Base-by-base conservation (phyloP, 2,329 filamentous ascomycete species). In the Penicillium sp. region DNA sequence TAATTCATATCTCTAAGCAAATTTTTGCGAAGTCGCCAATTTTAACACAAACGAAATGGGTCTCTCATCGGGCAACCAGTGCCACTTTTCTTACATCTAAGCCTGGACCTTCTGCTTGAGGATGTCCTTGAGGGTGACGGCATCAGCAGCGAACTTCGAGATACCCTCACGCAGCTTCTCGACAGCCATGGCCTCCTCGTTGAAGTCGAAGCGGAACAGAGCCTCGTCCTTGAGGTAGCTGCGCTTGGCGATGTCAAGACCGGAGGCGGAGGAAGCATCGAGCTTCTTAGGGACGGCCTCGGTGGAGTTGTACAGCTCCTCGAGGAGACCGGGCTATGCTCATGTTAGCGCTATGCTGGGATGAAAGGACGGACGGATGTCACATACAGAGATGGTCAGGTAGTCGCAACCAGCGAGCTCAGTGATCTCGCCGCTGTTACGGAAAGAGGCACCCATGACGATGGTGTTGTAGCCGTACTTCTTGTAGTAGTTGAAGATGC, bases 401-500 rank as follows among this genome's bases (percentile, higher is more conserved):
- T 99, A 99, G 83, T 99, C 95, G 80, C 93, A 97, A 77, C 95
- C 95, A 78, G 94, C 94, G 66, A 99, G 88, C 86, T 99, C 95
- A 52, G 92, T 98, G 82, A 99, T 96, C 86, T 99, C 95, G 76
- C 95, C 95, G 67, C 84, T 84, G 86, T 91, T 98, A 80, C 95
- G 90, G 92, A 99, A 99, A 46, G 93, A 97, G 71, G 95, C 95
- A 77, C 95, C 95, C 95, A 99, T 99, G 83, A 99, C 95, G 74
- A 98, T 97, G 81, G 95, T 99, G 75, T 96, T 97, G 90, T 99
- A 97, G 81, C 91, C 92, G 81, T 85, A 92, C 88, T 98, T 98
- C 92, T 99, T 99, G 91, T 99, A 99, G 91, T 99, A 99, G 88
- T 99, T 95, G 89, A 90, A 99, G 85, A 99, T 99, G 81, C 75